Evolutionary conservation across 805 yeast species (phyloP), one percentile per base, ranked within the genome.

Genomic region (Sugiyamaella qingdaonensis): DNA sequence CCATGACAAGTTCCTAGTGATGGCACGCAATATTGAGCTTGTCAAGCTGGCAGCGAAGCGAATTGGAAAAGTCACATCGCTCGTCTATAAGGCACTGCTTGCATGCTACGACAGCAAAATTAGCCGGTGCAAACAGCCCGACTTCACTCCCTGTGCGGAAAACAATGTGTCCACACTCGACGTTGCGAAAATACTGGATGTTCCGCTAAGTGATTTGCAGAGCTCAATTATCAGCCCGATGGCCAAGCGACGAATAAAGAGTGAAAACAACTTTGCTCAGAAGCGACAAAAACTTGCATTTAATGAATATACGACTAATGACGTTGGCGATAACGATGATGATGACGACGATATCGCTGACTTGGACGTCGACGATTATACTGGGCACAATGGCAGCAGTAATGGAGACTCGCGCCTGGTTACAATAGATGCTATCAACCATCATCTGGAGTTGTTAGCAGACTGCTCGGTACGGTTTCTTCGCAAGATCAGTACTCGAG

Each of bases 371-470:
- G 42, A 56, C 44, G 57, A 45, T 34, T 27, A 35, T 39, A 36
- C 18, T 24, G 47, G 47, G 4, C 13, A n/a, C 24, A 39, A 16
- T 16, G 21, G 21, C 21, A 39, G 43, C 24, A 16, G 18, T 13
- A 39, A 14, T 39, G 24, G 43, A 16, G 16, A 27, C 21, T 21
- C 27, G 14, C 29, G 29, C 3, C 29, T 24, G 29, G 35, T 32
- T 5, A 43, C 21, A 5, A 16, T 48, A 19, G 54, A 37, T 33
- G 35, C 35, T 39, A 11, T 86, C 10, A 80, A 75, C 49, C 77
- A 81, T 48, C 98, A 94, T 67, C 70, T 92, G 59, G 82, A 81
- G 62, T 72, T 91, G 10, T 73, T 92, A 33, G 71, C 86, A 0
- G 70, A 75, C 1, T 75, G 80, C 13, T 57, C 78, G 1, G 68